A percentile compares a stretch with the other conserved stretches of the same genome.
These are phyloP conservation scores for Trichoderma aggressivum DNA, from an alignment of 2,329 filamentous ascomycete species.

Conservation along the genomic window DNA sequence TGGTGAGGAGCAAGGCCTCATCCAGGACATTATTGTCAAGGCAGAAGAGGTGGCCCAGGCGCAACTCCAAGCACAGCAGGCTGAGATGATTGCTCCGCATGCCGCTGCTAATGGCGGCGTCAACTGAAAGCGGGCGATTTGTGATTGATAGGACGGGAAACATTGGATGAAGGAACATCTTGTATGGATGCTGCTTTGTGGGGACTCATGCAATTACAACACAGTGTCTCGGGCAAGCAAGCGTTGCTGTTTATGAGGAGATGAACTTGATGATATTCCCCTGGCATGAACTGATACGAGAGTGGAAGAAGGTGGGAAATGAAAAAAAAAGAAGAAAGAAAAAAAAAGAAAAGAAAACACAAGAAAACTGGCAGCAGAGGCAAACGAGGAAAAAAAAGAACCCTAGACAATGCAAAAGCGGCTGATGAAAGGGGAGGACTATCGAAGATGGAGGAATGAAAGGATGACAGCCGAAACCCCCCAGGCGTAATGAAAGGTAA, in stretches of 20 bases:
- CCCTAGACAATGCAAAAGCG: slow-evolving; percentile 18
- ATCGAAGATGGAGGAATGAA: not conserved
- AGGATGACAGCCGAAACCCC: not conserved
- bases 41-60: slow-evolving; percentile 41
- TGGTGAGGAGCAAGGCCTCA: slow-evolving; percentile 74
- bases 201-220: not conserved
- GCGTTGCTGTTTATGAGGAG: slow-evolving; percentile 13
- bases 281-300: not conserved
- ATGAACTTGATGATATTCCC: slow-evolving; percentile 18
- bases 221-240: slow-evolving; percentile 2
- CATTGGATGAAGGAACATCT: not conserved
- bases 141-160: not conserved
- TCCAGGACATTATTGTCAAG: slow-evolving; percentile 74
- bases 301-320: not conserved
- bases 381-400: not conserved
- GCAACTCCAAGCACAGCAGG: slow-evolving; percentile 24
- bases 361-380: not conserved
- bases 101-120: slow-evolving; percentile 13
- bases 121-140: slow-evolving; percentile 16
- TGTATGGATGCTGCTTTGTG: not conserved
- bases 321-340: not conserved
- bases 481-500: not conserved
- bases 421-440: not conserved
- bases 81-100: slow-evolving; percentile 17
- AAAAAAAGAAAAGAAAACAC: not conserved